Evolutionary conservation across 73 alveolate species (phyloP).

Genomic region (Durusdinium trenchii): DNA sequence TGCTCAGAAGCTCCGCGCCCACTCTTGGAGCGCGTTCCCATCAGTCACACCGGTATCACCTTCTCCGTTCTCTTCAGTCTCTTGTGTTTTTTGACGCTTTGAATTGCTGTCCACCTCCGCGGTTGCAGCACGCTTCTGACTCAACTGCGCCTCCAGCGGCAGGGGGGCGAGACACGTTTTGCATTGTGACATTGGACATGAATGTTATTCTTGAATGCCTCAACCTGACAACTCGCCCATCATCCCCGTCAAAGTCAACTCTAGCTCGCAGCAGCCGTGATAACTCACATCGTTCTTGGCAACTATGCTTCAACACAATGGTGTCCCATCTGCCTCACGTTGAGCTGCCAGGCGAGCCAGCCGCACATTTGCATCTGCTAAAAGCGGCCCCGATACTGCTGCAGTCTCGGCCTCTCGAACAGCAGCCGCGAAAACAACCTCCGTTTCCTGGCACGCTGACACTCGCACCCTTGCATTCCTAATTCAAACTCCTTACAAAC

Average conservation of each 20-base stretch:
- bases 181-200: no score
- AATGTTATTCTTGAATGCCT: no score
- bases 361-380: constrained; percentile 35
- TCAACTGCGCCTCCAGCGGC: constrained; percentile 29
- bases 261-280: no score
- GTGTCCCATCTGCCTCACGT: constrained; percentile 6
- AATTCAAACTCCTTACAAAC: background rate
- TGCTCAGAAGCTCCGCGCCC: constrained; percentile 16
- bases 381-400: background rate
- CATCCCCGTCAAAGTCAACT: no score
- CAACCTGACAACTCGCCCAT: background rate
- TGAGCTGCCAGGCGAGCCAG: background rate
- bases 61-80: background rate
- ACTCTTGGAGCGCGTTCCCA: constrained; percentile 10
- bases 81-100: constrained; percentile 28
- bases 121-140: constrained; percentile 18
- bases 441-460: constrained; percentile 41
- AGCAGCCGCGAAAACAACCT: constrained; percentile 39
- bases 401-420: constrained; percentile 63
- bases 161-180: background rate
- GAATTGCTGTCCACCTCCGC: constrained; percentile 2
- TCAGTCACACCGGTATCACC: background rate
- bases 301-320: no score
- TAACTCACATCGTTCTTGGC: no score
- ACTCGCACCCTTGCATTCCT: background rate